phyloP scores from a whole-genome alignment of 1,284 basidiomycete genomes.

The Mycosarcoma maydis region DNA sequence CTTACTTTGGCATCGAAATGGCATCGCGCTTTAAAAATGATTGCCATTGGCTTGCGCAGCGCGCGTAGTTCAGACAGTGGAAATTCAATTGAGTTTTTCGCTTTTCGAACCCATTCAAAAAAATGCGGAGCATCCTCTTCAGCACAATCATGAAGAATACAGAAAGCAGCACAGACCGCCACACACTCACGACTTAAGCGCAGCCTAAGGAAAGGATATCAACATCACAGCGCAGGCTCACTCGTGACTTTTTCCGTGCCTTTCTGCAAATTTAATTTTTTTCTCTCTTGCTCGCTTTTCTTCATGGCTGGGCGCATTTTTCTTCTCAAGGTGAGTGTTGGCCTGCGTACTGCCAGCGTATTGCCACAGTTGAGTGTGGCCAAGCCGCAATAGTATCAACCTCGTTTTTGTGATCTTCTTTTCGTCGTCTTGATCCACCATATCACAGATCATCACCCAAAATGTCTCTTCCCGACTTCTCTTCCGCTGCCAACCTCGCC shows the following conservation, averaged over 20 bases:
- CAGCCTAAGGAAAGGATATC: too few relatives aligned
- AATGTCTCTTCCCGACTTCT: conserved; percentile 67
- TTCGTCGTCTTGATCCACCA: conserved; percentile 16
- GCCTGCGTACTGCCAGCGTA: conserved; percentile 6
- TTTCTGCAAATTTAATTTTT: conserved; percentile 10
- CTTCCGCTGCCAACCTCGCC: conserved; percentile 53
- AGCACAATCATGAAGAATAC: too few relatives aligned
- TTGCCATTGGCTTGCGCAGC: too few relatives aligned
- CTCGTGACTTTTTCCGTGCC: neutral
- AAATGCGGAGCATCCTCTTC: too few relatives aligned
- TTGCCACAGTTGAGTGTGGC: too few relatives aligned
- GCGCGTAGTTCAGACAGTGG: too few relatives aligned
- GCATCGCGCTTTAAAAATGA: too few relatives aligned
- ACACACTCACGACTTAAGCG: too few relatives aligned
- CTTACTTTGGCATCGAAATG: conserved; percentile 3
- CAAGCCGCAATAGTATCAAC: neutral
- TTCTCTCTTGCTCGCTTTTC: conserved; percentile 11
- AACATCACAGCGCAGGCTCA: too few relatives aligned
- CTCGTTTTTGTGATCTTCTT: neutral
- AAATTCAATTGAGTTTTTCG: too few relatives aligned
- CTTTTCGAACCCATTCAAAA: too few relatives aligned
- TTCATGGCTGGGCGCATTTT: neutral
- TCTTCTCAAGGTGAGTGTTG: neutral
- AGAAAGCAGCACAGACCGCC: conserved; percentile 24
- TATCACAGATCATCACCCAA: conserved; percentile 19